Conservation (phyloP, 169 alveolate species). For the Toxoplasma gondii region DNA sequence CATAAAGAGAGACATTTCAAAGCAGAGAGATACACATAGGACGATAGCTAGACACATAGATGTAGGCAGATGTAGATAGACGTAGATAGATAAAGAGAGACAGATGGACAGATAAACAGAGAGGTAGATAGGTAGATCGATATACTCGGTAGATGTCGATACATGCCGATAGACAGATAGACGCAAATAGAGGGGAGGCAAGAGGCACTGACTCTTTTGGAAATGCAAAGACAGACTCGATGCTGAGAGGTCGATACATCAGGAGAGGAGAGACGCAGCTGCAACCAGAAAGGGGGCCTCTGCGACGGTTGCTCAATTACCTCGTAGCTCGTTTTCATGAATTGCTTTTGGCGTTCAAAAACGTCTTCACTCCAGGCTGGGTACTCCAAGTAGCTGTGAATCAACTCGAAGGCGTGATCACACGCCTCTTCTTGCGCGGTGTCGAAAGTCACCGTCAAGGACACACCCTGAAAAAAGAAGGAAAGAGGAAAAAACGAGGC, state of each 20-base stretch:
- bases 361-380: neutral
- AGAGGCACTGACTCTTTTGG: too few species aligned
- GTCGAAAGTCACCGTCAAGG: neutral
- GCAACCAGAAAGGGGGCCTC: too few species aligned
- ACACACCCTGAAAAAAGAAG: neutral
- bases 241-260: too few species aligned
- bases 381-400: neutral
- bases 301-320: neutral
- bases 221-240: too few species aligned
- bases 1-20: neutral
- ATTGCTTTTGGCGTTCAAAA: neutral
- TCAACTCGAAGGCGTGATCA: neutral
- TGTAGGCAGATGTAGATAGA: neutral
- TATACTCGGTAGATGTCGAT: neutral
- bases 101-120: neutral
- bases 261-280: too few species aligned
- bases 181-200: too few species aligned
- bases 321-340: conserved; percentile 4
- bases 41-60: neutral
- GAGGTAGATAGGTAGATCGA: neutral
- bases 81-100: neutral
- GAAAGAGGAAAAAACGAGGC: too few species aligned
- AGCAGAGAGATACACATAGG: neutral
- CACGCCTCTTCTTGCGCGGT: neutral
- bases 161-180: neutral